Base-by-base conservation (phyloP, 257 asterid species). In the Orobanche coerulescens region DNA sequence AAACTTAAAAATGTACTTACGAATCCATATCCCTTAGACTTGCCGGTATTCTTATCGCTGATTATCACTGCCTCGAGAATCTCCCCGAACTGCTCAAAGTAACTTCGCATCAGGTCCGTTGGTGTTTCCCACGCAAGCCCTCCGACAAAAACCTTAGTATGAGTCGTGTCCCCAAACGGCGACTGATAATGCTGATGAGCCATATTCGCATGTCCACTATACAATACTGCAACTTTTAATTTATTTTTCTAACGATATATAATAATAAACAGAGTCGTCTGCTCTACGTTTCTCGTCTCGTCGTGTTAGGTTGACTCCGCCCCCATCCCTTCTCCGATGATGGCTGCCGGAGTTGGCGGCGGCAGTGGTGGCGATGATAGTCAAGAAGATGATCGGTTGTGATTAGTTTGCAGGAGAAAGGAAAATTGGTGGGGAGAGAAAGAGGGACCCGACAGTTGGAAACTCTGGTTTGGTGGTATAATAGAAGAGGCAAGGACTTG, bases 111-210 rank as follows among this genome's bases (percentile, higher is more conserved):
- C 58, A 86, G 79, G 13, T 93, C 97, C 2, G 91, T 78, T 0
- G 94, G 99, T 4, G 99, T 89, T 42, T 93, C 99, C 99, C 99
- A 93, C 23, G 99, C 99, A 5, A 93, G 80, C 0, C 99, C 99
- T 15, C 99, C 99, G 11, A 93, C 99, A 43, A 93, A 93, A 9
- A 93, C 97, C 69, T 93, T 93, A 0, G 99, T 93, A 43, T 66
- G 75, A 0, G 97, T 93, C 16, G 99, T 93, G 80, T 86, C 99
- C 18, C 99, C 99, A 56, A 89, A 93, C 15, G 97, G 97, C 65
- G 97, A 89, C 79, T 94, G 95, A 68, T 92, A 88, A 85, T 88
- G 94, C 76, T 82, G 95, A 63, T 83, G 81, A 37, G 98, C 84
- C 98, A 85, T 53, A 5, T 44, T 6, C 36, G 36, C n/a, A 30